A percentile compares a stretch with the other conserved stretches of the same genome.
phyloP scores from a whole-genome alignment of 371 early-diverging fungal species.

The Mucor sp. region DNA sequence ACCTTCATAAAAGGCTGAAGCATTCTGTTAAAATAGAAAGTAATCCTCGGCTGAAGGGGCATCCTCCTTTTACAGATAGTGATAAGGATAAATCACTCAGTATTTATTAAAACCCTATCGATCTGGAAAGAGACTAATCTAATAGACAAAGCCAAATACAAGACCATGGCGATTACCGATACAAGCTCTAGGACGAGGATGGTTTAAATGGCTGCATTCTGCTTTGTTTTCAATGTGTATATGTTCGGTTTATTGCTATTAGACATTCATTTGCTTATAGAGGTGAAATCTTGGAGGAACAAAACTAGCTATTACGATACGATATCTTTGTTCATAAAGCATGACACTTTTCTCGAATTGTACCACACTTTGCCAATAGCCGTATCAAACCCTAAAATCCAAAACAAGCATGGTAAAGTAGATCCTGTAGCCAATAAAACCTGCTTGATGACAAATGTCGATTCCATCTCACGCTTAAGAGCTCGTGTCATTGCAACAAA shows the following conservation, averaged over 20 bases:
- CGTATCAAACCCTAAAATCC: constrained; percentile 6
- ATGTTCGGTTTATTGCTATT: neutral
- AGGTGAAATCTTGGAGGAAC: neutral
- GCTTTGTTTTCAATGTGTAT: neutral
- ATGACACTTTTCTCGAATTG: neutral
- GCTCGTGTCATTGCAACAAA: neutral
- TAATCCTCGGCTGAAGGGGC: neutral
- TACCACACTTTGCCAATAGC: neutral
- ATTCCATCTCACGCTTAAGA: constrained; percentile 8
- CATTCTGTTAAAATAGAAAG: neutral
- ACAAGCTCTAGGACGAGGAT: too few species aligned
- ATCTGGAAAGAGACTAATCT: too few species aligned
- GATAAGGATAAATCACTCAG: neutral
- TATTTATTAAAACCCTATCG: too few species aligned
- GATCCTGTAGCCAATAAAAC: constrained; percentile 2
- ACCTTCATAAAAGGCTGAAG: too few species aligned
- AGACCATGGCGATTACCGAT: neutral
- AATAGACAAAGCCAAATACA: neutral
- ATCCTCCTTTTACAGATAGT: neutral
- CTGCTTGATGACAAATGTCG: constrained; percentile 11
- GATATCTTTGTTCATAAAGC: neutral
- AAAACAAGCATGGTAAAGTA: constrained; percentile 9
- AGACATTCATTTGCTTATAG: neutral
- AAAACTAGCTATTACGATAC: neutral
- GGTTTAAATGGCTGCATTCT: neutral